phyloP scores from a whole-genome alignment of 495 filamentous ascomycete genomes.

The Hypoxylon fuscum region DNA sequence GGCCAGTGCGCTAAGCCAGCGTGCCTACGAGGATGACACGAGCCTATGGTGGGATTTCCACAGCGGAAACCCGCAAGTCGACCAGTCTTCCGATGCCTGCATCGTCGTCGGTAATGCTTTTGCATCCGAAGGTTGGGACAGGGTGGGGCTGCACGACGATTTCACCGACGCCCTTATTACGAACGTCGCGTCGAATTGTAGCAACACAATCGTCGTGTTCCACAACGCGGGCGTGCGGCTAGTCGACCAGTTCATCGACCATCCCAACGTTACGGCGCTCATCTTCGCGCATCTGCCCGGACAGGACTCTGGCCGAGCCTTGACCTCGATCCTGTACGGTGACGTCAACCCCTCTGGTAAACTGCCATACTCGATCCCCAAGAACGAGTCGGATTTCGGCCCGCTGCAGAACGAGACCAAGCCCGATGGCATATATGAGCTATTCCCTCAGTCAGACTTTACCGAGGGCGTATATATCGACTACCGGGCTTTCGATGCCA shows the following conservation, averaged over 20 bases:
- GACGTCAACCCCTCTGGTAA: slow-evolving; percentile 67
- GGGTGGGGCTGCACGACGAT: slow-evolving; percentile 52
- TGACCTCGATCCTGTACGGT: slow-evolving; percentile 69
- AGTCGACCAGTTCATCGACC: slow-evolving; percentile 66
- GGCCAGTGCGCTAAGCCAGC: slow-evolving; percentile 65
- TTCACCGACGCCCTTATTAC: slow-evolving; percentile 66
- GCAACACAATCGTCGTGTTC: slow-evolving; percentile 69
- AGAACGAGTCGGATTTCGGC: slow-evolving; percentile 69
- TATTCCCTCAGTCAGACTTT: slow-evolving; percentile 70
- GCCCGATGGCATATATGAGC: slow-evolving; percentile 45
- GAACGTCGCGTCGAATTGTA: slow-evolving; percentile 64
- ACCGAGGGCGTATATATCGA: slow-evolving; percentile 72
- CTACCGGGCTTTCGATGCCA: slow-evolving; percentile 71
- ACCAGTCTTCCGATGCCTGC: slow-evolving; percentile 69
- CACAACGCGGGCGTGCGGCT: slow-evolving; percentile 68
- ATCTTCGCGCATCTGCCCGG: slow-evolving; percentile 70
- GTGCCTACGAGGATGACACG: slow-evolving; percentile 64
- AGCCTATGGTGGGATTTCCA: slow-evolving; percentile 60
- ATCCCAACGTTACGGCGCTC: slow-evolving; percentile 71
- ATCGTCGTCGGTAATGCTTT: slow-evolving; percentile 70
- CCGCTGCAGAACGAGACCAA: slow-evolving; percentile 44
- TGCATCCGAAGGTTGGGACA: slow-evolving; percentile 64
- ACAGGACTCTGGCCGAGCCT: slow-evolving; percentile 65
- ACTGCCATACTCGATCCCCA: slow-evolving; percentile 76
- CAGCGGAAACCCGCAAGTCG: slow-evolving; percentile 49